Conservation (phyloP, 306 rosid species). For the Prunus mongolica region DNA sequence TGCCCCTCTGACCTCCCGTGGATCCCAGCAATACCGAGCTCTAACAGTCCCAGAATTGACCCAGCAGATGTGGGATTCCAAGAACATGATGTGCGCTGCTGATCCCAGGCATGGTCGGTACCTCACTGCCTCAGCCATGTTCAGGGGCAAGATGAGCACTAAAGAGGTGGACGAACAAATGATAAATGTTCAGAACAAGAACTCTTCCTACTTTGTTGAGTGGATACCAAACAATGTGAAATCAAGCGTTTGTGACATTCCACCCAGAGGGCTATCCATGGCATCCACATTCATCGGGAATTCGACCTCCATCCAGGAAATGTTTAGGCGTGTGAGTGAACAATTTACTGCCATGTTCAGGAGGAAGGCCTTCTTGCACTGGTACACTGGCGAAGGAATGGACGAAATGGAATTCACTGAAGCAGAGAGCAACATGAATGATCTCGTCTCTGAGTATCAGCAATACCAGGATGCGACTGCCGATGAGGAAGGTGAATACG, state of each 20-base stretch:
- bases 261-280: conserved; percentile 25
- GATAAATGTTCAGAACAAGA: no score
- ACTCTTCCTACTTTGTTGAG: neutral
- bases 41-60: conserved; percentile 21
- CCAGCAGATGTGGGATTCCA: conserved; percentile 19
- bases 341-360: no score
- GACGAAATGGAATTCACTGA: no score
- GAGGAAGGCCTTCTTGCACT: no score
- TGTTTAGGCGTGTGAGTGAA: no score
- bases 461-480: conserved; percentile 24
- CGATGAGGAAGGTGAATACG: conserved; percentile 20
- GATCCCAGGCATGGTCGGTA: no score
- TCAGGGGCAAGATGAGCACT: no score
- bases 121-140: no score
- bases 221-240: conserved; percentile 29
- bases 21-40: conserved; percentile 22
- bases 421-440: conserved; percentile 22
- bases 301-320: no score
- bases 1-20: neutral
- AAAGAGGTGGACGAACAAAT: no score
- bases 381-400: no score
- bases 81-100: no score
- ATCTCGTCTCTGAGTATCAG: conserved; percentile 22
- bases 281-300: conserved; percentile 22
- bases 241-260: conserved; percentile 27